phyloP scores from a whole-genome alignment of 176 grass and related monocot genomes.

The Oryza nivara region DNA sequence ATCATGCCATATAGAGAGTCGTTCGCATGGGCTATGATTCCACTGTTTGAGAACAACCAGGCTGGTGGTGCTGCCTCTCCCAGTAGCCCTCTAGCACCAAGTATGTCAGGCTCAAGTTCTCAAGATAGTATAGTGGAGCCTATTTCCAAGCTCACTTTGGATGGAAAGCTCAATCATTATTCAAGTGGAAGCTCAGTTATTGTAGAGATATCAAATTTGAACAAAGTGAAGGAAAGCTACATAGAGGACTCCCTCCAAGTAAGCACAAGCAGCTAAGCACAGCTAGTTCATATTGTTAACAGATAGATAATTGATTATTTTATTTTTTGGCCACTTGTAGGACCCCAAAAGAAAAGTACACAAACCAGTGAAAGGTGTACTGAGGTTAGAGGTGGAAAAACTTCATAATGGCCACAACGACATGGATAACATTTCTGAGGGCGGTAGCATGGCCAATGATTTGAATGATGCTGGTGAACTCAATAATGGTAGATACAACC shows the following conservation, averaged over 20 bases:
- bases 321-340: slow-evolving; percentile 48
- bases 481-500: slow-evolving; percentile 56
- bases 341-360: slow-evolving; percentile 98
- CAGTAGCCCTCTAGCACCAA: slow-evolving; percentile 80
- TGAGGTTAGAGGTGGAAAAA: slow-evolving; percentile 93
- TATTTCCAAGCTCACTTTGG: slow-evolving; percentile 84
- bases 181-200: slow-evolving; percentile 92
- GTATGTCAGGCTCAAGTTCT: slow-evolving; percentile 83
- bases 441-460: slow-evolving; percentile 82
- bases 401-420: slow-evolving; percentile 67
- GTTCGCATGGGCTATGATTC: slow-evolving; percentile 96
- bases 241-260: slow-evolving; percentile 97
- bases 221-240: slow-evolving; percentile 99
- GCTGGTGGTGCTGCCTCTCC: slow-evolving; percentile 70
- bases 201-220: slow-evolving; percentile 95
- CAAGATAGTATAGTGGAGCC: slow-evolving; percentile 77
- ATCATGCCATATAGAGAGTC: slow-evolving; percentile 91
- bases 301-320: slow-evolving; percentile 19
- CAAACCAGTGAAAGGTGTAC: slow-evolving; percentile 95
- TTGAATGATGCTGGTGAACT: slow-evolving; percentile 68
- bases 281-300: slow-evolving; percentile 30
- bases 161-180: slow-evolving; percentile 81
- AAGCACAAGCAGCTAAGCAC: slow-evolving; percentile 28
- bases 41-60: slow-evolving; percentile 85
- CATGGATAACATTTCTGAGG: slow-evolving; percentile 82